These are phyloP conservation scores for Nemania diffusa DNA, from an alignment of 2,329 filamentous ascomycete genomes.

Conservation along the genomic window DNA sequence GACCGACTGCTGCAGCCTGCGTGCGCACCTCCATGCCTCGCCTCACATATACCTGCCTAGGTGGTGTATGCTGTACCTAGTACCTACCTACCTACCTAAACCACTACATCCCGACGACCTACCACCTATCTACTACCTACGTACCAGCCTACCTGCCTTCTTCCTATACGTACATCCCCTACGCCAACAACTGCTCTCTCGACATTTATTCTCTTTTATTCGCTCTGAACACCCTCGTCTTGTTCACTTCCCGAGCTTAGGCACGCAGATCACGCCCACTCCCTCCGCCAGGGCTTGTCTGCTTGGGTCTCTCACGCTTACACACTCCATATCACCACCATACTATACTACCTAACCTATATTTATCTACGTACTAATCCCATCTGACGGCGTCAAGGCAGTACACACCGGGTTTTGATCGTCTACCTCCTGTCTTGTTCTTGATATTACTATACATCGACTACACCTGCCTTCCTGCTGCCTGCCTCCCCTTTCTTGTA, in stretches of 20 bases:
- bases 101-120: not conserved
- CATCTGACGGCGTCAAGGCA: constrained; percentile 17
- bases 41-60: constrained; percentile 14
- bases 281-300: constrained; percentile 4
- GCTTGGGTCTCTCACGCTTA: constrained; percentile 22
- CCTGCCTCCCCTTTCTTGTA: constrained; percentile 13
- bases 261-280: constrained; percentile 6
- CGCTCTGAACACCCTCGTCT: constrained; percentile 6
- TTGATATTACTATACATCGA: constrained; percentile 11
- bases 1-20: constrained; percentile 20
- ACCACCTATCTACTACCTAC: constrained; percentile 9
- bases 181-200: constrained; percentile 17
- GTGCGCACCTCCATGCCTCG: constrained; percentile 29
- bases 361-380: constrained; percentile 8
- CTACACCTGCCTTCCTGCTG: not conserved
- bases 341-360: constrained; percentile 5
- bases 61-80: not conserved
- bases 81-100: constrained; percentile 10
- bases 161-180: not conserved
- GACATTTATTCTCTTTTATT: constrained; percentile 10
- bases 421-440: constrained; percentile 8
- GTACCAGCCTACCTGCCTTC: constrained; percentile 3
- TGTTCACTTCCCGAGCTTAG: not conserved
- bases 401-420: constrained; percentile 12
- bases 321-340: constrained; percentile 13